phyloP scores from a whole-genome alignment of 192 early-diverging fungal species.

The Martensiomyces pterosporus region DNA sequence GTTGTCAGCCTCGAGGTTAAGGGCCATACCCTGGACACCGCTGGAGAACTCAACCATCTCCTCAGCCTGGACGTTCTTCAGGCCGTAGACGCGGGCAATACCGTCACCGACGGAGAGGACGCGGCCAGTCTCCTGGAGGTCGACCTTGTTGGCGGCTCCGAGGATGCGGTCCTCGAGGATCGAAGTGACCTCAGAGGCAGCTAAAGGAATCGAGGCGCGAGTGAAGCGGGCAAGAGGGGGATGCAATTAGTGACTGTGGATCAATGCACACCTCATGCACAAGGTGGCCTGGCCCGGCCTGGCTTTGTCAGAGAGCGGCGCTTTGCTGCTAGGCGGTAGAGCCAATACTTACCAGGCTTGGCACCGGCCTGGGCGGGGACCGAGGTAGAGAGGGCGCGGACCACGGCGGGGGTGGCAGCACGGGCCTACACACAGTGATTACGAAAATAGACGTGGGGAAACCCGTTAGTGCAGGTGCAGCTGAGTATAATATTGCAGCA shows the following conservation, averaged over 20 bases:
- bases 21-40: constrained; percentile 98
- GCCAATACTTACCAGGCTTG: constrained; percentile 46
- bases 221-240: too few relatives aligned
- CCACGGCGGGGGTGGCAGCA: constrained; percentile 41
- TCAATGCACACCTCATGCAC: too few relatives aligned
- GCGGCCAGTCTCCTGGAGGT: constrained; percentile 97
- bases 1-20: constrained; percentile 99
- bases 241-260: neutral
- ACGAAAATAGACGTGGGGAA: too few relatives aligned
- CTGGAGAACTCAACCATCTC: constrained; percentile 99
- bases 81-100: constrained; percentile 99
- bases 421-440: too few relatives aligned
- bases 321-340: neutral
- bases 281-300: too few relatives aligned
- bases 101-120: constrained; percentile 99
- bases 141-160: constrained; percentile 74
- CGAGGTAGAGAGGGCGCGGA: constrained; percentile 50
- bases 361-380: constrained; percentile 40
- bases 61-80: constrained; percentile 98
- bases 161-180: constrained; percentile 98
- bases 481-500: too few relatives aligned
- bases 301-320: too few relatives aligned
- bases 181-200: constrained; percentile 92
- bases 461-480: too few relatives aligned
- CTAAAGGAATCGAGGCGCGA: constrained; percentile 7